Base-by-base conservation (phyloP, 2,329 filamentous ascomycete species). In the Blastomyces parvus region DNA sequence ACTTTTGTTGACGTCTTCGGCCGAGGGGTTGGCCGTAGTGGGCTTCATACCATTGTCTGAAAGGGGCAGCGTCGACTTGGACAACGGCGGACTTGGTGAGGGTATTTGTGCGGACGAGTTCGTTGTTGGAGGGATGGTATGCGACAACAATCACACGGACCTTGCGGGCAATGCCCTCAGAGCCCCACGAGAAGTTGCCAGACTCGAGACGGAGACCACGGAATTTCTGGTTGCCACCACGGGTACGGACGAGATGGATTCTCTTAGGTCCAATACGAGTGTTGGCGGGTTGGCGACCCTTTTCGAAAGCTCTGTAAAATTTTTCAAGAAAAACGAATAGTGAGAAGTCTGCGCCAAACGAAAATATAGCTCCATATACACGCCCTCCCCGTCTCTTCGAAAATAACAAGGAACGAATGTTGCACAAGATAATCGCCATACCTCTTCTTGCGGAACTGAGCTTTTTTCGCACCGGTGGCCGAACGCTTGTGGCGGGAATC, bases 41-140 rank as follows among this genome's bases (percentile, higher is more conserved):
- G 73, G 94, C 91, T 88, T 99, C 94, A 84, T 96, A 99, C 94
- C 94, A 99, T 84, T 97, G 93, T 80, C 94, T 87, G 90, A 99
- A 99, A 73, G 94, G 94, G 69, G 94, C 91, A 75, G 95, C 94
- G 82, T 99, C 94, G 82, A 99, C 84, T 86, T 99, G 94, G 80
- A 99, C 90, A 77, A 99, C 90, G 83, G 94, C 94, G 78, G 91
- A 91, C 84, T 92, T 95, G 86, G 94, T 99, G 80, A 99, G 87
- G 84, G 94, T 97, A 89, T 99, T 99, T 82, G 94, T 99, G 79
- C 94, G 94, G 85, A 99, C 92, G 74, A 99, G 87, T 85, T 99
- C 94, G 91, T 99, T 99, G 92, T 99, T 99, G 80, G 93, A 97
- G 69, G 94, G 95, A 84, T 99, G 95, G 90, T 91, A 99, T 79